A percentile compares a stretch with the other conserved stretches of the same genome.
These are phyloP conservation scores for Plasmodium gallinaceum DNA, from an alignment of 169 alveolate species.

Conservation along the genomic window DNA sequence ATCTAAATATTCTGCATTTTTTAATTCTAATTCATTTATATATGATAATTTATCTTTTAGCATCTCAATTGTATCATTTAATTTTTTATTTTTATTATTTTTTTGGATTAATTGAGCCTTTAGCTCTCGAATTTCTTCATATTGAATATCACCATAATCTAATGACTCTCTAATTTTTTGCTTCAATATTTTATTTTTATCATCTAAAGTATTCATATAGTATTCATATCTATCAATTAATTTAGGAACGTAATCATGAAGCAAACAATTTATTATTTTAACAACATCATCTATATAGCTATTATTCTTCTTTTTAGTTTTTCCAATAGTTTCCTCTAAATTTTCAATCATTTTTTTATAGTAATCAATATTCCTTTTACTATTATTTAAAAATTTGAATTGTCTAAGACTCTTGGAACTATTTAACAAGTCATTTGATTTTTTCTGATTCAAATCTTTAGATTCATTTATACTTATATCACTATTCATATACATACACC, in stretches of 20 bases:
- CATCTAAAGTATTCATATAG: slow-evolving; percentile 63
- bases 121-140: slow-evolving; percentile 61
- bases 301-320: slow-evolving; percentile 24
- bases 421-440: slow-evolving; percentile 25
- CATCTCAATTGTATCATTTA: slow-evolving; percentile 50
- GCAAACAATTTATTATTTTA: slow-evolving; percentile 66
- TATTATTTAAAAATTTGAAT: slow-evolving; percentile 47
- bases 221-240: slow-evolving; percentile 71
- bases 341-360: slow-evolving; percentile 46
- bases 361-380: slow-evolving; percentile 33
- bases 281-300: slow-evolving; percentile 51
- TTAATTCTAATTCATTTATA: slow-evolving; percentile 47
- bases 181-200: slow-evolving; percentile 47
- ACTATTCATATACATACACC: slow-evolving; percentile 64
- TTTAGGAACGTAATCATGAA: slow-evolving; percentile 70
- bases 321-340: slow-evolving; percentile 47
- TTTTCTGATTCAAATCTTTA: slow-evolving; percentile 36
- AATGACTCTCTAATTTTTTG: slow-evolving; percentile 60
- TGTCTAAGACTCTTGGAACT: slow-evolving; percentile 42
- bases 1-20: slow-evolving; percentile 65
- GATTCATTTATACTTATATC: slow-evolving; percentile 34
- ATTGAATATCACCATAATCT: slow-evolving; percentile 66
- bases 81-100: slow-evolving; percentile 57
- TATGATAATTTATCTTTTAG: slow-evolving; percentile 50
- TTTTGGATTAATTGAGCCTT: slow-evolving; percentile 60